phyloP scores from a whole-genome alignment of 306 rosid species.

The Betula pendula region DNA sequence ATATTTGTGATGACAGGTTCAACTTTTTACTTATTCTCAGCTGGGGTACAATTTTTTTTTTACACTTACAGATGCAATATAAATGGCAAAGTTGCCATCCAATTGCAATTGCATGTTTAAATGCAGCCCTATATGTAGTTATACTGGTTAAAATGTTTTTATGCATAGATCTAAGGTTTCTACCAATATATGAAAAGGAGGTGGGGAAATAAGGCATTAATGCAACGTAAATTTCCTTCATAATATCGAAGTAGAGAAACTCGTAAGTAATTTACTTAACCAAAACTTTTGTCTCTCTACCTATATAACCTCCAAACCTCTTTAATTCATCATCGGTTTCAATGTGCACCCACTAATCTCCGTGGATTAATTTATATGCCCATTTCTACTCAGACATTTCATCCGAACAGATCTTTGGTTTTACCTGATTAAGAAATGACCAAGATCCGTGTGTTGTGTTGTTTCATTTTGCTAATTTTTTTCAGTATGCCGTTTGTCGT shows the following conservation, averaged over 20 bases:
- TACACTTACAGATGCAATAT: not conserved
- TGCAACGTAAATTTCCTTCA: not conserved
- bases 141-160: not conserved
- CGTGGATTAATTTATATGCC: not conserved
- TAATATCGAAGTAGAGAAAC: not conserved
- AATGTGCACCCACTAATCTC: not conserved
- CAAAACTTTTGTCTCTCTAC: not conserved
- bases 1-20: not conserved
- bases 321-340: not conserved
- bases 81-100: not conserved
- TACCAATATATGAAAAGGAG: not conserved
- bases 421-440: not conserved
- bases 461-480: not conserved
- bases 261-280: not conserved
- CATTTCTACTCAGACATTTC: not conserved
- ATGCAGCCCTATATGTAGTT: not conserved
- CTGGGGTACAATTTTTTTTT: not conserved
- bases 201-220: not conserved
- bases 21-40: not conserved
- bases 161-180: not conserved
- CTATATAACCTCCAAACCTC: not conserved
- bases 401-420: not conserved
- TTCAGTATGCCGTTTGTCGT: not conserved
- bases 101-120: not conserved
- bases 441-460: not conserved